Conservation (phyloP, 495 filamentous ascomycete species). For the Rhypophila decipiens region DNA sequence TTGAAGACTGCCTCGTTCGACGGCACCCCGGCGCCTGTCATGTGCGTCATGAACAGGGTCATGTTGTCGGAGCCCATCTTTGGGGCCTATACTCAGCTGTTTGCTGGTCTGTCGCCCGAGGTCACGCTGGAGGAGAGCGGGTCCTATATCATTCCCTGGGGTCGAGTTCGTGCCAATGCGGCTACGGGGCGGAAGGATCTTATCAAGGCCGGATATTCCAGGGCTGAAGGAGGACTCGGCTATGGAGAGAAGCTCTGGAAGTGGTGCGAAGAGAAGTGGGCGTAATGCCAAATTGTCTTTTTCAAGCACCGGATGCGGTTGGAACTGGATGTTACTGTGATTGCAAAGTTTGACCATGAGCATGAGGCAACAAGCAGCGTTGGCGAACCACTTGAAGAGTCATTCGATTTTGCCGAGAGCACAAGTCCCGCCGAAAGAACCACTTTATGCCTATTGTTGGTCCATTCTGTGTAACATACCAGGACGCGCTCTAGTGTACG, state of each 20-base stretch:
- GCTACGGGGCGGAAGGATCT: neutral
- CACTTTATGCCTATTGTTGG: no score
- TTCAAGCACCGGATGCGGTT: no score
- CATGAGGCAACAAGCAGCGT: no score
- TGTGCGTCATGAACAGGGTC: neutral
- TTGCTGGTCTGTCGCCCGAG: constrained; percentile 32
- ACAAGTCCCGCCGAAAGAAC: no score
- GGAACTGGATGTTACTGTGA: no score
- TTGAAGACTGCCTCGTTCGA: constrained; percentile 28
- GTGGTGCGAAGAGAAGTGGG: neutral
- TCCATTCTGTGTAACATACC: no score
- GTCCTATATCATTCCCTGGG: constrained; percentile 37
- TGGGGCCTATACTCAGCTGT: constrained; percentile 40
- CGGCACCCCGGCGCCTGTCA: constrained; percentile 14
- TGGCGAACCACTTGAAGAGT: no score
- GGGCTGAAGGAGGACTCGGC: neutral
- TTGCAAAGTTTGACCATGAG: no score
- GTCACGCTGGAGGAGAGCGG: constrained; percentile 29
- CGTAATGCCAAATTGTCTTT: neutral
- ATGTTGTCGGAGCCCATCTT: constrained; percentile 16
- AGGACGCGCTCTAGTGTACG: no score
- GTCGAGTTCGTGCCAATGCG: constrained; percentile 12
- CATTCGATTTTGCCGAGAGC: no score
- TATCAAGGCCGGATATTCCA: neutral
- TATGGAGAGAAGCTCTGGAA: neutral